Evolutionary conservation across 1,284 basidiomycete genomes (phyloP).

Genomic region (Ustilago nuda): DNA sequence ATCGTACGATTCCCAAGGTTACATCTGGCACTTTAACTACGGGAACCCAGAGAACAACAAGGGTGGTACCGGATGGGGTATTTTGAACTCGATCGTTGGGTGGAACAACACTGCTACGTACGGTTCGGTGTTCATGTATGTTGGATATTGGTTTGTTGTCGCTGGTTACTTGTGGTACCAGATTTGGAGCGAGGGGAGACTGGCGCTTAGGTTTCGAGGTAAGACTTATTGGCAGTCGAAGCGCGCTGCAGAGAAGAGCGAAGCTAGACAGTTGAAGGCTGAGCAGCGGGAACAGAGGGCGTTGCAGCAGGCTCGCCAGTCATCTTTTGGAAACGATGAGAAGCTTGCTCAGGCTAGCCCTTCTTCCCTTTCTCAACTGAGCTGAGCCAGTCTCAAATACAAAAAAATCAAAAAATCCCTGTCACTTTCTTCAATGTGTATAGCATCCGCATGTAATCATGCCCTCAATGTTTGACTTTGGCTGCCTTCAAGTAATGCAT

Average conservation of each 20-base stretch:
- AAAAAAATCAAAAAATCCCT: background rate
- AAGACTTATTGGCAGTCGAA: conserved; percentile 45
- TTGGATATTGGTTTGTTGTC: conserved; percentile 62
- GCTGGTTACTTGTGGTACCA: conserved; percentile 52
- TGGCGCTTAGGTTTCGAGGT: conserved; percentile 18
- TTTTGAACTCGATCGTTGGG: conserved; percentile 64
- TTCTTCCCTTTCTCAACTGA: conserved; percentile 6
- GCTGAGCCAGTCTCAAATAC: background rate
- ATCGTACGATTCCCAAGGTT: conserved; percentile 55
- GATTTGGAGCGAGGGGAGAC: conserved; percentile 52
- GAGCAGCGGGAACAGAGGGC: conserved; percentile 12
- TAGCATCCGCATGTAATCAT: background rate
- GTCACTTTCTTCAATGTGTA: too few species aligned
- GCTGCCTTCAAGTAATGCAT: background rate
- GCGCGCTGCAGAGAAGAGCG: conserved; percentile 13
- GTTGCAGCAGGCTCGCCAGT: background rate
- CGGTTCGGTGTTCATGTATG: conserved; percentile 57
- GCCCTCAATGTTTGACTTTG: background rate
- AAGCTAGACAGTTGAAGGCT: conserved; percentile 11
- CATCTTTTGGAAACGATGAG: conserved; percentile 9
- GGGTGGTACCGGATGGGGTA: conserved; percentile 69
- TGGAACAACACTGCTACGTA: conserved; percentile 67
- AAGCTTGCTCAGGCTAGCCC: conserved; percentile 17
- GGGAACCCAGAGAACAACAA: conserved; percentile 76
- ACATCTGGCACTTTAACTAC: conserved; percentile 76